Percentiles rank a stretch among this genome's conserved stretches.
These are phyloP conservation scores for Xylariales sp. DNA, from an alignment of 2,329 filamentous ascomycete genomes.

Conservation along the genomic window DNA sequence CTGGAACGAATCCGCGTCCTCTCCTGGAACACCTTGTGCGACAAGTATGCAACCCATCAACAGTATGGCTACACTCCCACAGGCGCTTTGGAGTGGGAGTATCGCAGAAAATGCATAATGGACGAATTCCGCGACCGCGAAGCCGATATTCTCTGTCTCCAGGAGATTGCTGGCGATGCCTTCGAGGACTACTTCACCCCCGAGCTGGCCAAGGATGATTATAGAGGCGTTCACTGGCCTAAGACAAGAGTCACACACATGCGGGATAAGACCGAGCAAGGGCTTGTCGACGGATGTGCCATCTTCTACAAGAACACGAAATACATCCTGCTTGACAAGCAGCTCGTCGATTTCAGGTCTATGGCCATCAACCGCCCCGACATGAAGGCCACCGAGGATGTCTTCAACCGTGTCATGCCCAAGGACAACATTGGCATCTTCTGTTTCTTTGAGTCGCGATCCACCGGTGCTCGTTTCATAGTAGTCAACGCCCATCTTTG, in stretches of 20 bases:
- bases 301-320: conserved; percentile 96
- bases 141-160: conserved; percentile 86
- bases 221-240: conserved; percentile 91
- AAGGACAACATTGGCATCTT: conserved; percentile 95
- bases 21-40: conserved; percentile 94
- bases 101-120: conserved; percentile 76
- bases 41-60: conserved; percentile 80
- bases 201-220: conserved; percentile 80
- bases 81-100: conserved; percentile 79
- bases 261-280: conserved; percentile 74
- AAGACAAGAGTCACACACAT: conserved; percentile 89
- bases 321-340: conserved; percentile 90
- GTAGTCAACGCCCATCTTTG: conserved; percentile 92
- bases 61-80: conserved; percentile 90
- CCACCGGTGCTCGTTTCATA: conserved; percentile 86
- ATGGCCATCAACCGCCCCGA: conserved; percentile 92
- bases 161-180: conserved; percentile 88
- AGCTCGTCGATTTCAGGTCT: conserved; percentile 85
- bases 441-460: conserved; percentile 85
- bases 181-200: conserved; percentile 89
- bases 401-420: conserved; percentile 98
- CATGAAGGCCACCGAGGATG: conserved; percentile 95
- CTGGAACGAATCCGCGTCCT: conserved; percentile 76
- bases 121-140: conserved; percentile 74
- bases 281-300: conserved; percentile 90